Conservation (phyloP, 306 rosid species). For the Crataegus laevigata region DNA sequence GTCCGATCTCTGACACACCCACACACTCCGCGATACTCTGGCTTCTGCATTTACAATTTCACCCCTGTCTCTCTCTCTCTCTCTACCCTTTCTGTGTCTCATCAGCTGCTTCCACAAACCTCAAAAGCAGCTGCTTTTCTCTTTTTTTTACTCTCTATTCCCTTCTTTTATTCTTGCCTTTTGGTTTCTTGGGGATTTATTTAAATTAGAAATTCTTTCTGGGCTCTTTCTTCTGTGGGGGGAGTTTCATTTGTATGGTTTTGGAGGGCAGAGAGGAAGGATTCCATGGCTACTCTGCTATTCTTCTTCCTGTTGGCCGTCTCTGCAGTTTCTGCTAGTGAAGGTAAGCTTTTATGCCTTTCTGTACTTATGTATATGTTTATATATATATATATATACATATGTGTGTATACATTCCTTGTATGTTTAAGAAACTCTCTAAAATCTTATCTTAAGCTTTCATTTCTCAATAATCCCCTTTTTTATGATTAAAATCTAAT, state of each 20-base stretch:
- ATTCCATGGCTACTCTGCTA: constrained; percentile 41
- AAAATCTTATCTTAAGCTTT: background rate
- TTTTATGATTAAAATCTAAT: background rate
- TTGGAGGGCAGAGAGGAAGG: constrained; percentile 12
- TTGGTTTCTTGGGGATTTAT: constrained; percentile 3
- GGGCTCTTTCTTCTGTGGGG: constrained; percentile 17
- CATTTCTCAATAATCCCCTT: background rate
- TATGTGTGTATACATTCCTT: background rate
- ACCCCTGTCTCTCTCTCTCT: constrained; percentile 15
- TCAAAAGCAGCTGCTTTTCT: constrained; percentile 38
- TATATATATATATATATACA: too few relatives aligned
- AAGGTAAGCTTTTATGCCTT: constrained; percentile 28
- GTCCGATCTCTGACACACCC: constrained; percentile 19
- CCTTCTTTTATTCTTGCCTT: background rate
- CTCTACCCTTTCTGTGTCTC: background rate
- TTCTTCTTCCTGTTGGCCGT: constrained; percentile 33
- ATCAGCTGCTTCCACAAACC: constrained; percentile 10
- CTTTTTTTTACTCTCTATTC: background rate
- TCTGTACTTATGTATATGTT: too few relatives aligned
- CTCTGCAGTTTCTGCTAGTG: constrained; percentile 46
- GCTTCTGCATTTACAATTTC: background rate
- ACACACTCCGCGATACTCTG: background rate
- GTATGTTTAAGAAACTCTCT: background rate
- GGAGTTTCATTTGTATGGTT: constrained; percentile 10
- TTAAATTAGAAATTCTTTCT: background rate